Evolutionary conservation across 2,329 filamentous ascomycete species (phyloP).

Genomic region (Periconia sp.): DNA sequence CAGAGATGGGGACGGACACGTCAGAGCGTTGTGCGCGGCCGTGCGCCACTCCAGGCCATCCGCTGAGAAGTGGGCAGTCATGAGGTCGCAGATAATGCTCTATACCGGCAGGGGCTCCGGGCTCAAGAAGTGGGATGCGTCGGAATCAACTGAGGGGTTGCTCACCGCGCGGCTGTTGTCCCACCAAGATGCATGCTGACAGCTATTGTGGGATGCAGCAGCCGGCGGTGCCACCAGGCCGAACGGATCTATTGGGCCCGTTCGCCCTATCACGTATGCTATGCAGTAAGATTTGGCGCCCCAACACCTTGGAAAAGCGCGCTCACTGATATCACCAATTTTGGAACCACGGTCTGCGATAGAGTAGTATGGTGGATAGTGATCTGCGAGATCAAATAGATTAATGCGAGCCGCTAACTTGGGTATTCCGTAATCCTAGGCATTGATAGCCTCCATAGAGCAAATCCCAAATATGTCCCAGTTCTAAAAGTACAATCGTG

Average conservation of each 20-base stretch:
- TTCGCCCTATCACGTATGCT: neutral
- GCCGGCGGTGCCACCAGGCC: neutral
- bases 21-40: slow-evolving; percentile 10
- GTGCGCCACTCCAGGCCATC: slow-evolving; percentile 4
- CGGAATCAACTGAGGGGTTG: slow-evolving; percentile 7
- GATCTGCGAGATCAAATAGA: slow-evolving; percentile 18
- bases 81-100: neutral
- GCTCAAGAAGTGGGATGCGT: neutral
- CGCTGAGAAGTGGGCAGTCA: neutral
- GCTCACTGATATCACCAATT: slow-evolving; percentile 7
- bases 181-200: slow-evolving; percentile 5
- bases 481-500: slow-evolving; percentile 23
- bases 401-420: slow-evolving; percentile 17
- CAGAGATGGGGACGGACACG: slow-evolving; percentile 1
- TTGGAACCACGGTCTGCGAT: slow-evolving; percentile 6
- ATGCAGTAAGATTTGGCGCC: neutral
- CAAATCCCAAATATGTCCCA: slow-evolving; percentile 19
- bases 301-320: neutral
- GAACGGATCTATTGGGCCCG: neutral
- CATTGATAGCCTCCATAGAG: slow-evolving; percentile 8
- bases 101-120: neutral
- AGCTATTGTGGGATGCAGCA: slow-evolving; percentile 1
- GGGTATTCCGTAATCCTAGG: slow-evolving; percentile 26
- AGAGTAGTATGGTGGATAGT: neutral
- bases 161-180: slow-evolving; percentile 1